Base-by-base conservation (phyloP, 208 protist genomes). In the Leishmania guyanensis region DNA sequence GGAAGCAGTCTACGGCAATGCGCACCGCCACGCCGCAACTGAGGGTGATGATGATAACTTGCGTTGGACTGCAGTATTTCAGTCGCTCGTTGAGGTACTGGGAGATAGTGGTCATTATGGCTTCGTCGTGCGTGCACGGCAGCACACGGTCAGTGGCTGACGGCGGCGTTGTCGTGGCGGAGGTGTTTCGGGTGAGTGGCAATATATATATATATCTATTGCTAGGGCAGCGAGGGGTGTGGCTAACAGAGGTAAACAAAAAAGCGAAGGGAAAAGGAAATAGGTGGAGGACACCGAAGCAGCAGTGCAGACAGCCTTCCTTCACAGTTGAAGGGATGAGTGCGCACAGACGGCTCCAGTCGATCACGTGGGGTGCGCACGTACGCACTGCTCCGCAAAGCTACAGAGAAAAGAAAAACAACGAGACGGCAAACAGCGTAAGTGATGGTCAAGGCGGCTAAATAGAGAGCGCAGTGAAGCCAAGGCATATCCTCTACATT, bases 21-120 rank as follows among this genome's bases (percentile, higher is more conserved):
- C 91, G 88, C 14, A 88, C 68, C 17, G 82, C 84, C 5, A 90
- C 33, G 10, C 84, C 58, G 1, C 82, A 73, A 14, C 83, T 83
- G 17, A 96, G 5, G 26, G 94, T 95, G 50, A 95, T 46, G 50
- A 89, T 77, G 8, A 96, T 74, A 46, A 96, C 80, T 58, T 94
- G 86, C 36, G 92, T 83, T 14, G 94, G 93, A 1, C 86, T 82
- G 62, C 79, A 79, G 75, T 87, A 91, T 68, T 90, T 53, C 29
- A 96, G 84, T 36, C 75, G 75, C 10, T 90, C 72, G 83, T 97
- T 93, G 39, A 96, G n/a, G 66, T 87, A 93, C 26, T 89, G 9
- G 2, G 87, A 89, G 2, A 97, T 48, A 2, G 91, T 91, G 4
- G 86, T 73, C 85, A 91, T 90, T 5, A 29, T 71, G 68, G 10